Conservation (phyloP, 2,329 filamentous ascomycete species). For the Monosporascus sp. region DNA sequence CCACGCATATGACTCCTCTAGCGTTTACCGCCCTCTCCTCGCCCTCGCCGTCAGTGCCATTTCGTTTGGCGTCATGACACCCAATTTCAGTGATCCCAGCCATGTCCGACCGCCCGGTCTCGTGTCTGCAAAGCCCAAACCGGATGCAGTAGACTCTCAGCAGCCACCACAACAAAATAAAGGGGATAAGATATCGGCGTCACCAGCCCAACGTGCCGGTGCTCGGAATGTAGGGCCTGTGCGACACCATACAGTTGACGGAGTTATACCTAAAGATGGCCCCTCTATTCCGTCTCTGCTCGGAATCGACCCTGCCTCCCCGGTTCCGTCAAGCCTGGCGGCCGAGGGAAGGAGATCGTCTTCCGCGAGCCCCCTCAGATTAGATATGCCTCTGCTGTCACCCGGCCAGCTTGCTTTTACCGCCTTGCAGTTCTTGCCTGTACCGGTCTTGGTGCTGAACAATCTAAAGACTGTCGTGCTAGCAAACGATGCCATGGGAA, state of each 20-base stretch:
- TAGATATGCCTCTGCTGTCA: constrained; percentile 42
- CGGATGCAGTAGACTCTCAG: background rate
- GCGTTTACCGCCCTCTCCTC: constrained; percentile 9
- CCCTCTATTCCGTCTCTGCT: constrained; percentile 3
- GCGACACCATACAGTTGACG: constrained; percentile 3
- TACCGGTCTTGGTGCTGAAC: constrained; percentile 65
- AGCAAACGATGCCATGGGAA: constrained; percentile 71
- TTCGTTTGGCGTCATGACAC: constrained; percentile 18
- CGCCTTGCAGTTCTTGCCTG: constrained; percentile 68
- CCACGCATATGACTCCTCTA: constrained; percentile 4
- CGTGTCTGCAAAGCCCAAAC: constrained; percentile 9
- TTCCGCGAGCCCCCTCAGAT: constrained; percentile 31
- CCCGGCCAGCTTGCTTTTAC: constrained; percentile 57
- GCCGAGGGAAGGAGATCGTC: constrained; percentile 16
- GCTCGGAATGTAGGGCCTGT: background rate
- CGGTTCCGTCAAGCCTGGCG: constrained; percentile 9
- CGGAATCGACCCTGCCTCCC: constrained; percentile 5
- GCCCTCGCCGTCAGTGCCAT: constrained; percentile 9
- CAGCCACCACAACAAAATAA: background rate
- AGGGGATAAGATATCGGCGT: background rate
- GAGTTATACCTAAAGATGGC: constrained; percentile 6
- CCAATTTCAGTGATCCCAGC: constrained; percentile 5
- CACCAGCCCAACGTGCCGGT: background rate
- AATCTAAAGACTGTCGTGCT: constrained; percentile 64
- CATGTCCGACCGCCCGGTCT: constrained; percentile 4